A percentile compares a stretch with the other conserved stretches of the same genome.
Evolutionary conservation across 2,329 filamentous ascomycete species (phyloP).

Genomic region (Exserohilum turcica): DNA sequence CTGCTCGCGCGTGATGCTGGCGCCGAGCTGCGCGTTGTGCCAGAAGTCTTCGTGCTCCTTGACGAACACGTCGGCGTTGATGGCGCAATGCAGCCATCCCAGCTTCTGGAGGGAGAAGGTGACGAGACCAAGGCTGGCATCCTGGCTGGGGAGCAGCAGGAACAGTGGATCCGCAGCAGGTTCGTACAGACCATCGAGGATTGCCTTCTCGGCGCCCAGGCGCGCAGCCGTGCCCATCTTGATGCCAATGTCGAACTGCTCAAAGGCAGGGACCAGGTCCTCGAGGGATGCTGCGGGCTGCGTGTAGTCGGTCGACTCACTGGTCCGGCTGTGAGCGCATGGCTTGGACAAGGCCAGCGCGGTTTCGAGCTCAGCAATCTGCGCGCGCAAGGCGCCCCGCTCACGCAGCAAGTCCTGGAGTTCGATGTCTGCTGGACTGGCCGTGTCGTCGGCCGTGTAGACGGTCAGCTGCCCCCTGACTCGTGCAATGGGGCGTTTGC

Average conservation of each 20-base stretch:
- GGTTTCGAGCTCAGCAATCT: slow-evolving; percentile 19
- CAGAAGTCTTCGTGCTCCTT: slow-evolving; percentile 15
- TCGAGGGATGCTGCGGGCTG: slow-evolving; percentile 11
- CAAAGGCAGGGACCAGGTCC: slow-evolving; percentile 17
- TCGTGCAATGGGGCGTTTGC: slow-evolving; percentile 15
- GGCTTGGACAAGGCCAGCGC: slow-evolving; percentile 18
- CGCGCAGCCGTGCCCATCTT: not conserved
- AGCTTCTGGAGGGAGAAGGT: slow-evolving; percentile 14
- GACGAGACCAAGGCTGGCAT: slow-evolving; percentile 10
- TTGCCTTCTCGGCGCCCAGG: slow-evolving; percentile 7
- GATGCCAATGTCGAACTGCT: slow-evolving; percentile 19
- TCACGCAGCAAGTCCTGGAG: slow-evolving; percentile 12
- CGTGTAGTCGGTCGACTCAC: slow-evolving; percentile 9
- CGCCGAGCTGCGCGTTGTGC: slow-evolving; percentile 8
- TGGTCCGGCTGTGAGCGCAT: slow-evolving; percentile 15
- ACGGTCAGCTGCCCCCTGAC: slow-evolving; percentile 19
- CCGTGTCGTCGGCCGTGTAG: slow-evolving; percentile 8
- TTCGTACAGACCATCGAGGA: slow-evolving; percentile 14
- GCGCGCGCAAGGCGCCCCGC: slow-evolving; percentile 13
- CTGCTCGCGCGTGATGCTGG: slow-evolving; percentile 4
- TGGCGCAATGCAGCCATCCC: slow-evolving; percentile 18
- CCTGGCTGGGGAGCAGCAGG: slow-evolving; percentile 14
- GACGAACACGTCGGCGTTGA: slow-evolving; percentile 10
- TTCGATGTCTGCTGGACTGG: slow-evolving; percentile 2
- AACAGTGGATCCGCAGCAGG: slow-evolving; percentile 16